A percentile compares a stretch with the other conserved stretches of the same genome.
These are phyloP conservation scores for Perilla frutescens DNA, from an alignment of 257 asterid species.

Conservation along the genomic window DNA sequence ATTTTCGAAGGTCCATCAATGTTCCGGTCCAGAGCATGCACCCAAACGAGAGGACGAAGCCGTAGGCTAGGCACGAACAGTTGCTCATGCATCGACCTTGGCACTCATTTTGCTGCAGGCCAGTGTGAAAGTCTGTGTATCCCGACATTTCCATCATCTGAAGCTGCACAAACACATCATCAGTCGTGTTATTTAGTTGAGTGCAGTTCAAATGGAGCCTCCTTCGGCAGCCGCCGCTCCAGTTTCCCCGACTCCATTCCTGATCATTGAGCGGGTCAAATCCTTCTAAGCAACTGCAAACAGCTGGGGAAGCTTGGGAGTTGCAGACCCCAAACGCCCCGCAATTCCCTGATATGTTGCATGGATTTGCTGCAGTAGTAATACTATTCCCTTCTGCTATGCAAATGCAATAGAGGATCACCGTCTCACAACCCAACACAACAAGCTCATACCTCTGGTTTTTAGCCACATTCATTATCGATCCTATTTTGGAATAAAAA, in stretches of 20 bases:
- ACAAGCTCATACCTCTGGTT: too few species aligned
- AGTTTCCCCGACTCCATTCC: slow-evolving; percentile 17
- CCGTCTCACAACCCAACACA: too few species aligned
- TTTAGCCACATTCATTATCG: too few species aligned
- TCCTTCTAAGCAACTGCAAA: slow-evolving; percentile 3
- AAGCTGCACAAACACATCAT: slow-evolving; percentile 17
- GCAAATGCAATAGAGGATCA: not conserved
- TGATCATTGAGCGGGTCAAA: not conserved
- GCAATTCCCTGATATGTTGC: not conserved
- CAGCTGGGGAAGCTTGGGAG: not conserved
- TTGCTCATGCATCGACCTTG: slow-evolving; percentile 5
- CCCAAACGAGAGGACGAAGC: not conserved
- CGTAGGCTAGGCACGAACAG: slow-evolving; percentile 20
- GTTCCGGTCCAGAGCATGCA: slow-evolving; percentile 14
- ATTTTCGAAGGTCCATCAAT: not conserved
- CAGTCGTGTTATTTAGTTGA: not conserved
- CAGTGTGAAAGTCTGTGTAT: not conserved
- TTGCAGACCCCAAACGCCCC: too few species aligned
- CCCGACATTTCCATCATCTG: slow-evolving; percentile 9
- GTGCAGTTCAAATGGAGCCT: too few species aligned
- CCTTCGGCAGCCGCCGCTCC: slow-evolving; percentile 11
- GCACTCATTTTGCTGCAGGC: too few species aligned
- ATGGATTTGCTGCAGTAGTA: not conserved
- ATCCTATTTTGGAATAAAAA: too few species aligned
- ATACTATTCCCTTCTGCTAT: too few species aligned